These are phyloP conservation scores for Leccinum ponderosum DNA, from an alignment of 1,284 basidiomycete genomes.

Conservation along the genomic window DNA sequence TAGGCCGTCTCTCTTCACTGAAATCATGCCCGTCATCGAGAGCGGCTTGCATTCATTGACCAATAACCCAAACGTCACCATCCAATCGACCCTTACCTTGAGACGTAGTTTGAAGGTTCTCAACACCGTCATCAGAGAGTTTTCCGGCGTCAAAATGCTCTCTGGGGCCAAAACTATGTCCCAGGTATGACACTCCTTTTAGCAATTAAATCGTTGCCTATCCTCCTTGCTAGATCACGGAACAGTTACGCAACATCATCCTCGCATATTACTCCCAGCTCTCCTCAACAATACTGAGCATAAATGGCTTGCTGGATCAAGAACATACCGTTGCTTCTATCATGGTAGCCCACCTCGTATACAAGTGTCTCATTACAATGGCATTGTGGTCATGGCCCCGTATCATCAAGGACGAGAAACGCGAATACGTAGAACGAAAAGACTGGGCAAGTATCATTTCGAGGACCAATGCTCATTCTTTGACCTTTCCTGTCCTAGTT, in stretches of 20 bases:
- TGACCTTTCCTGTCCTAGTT: constrained; percentile 42
- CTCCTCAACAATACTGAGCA: constrained; percentile 45
- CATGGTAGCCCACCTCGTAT: constrained; percentile 62
- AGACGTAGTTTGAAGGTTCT: constrained; percentile 62
- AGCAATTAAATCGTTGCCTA: constrained; percentile 3
- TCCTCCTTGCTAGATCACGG: constrained; percentile 48
- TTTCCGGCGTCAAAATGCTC: constrained; percentile 65
- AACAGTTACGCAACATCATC: constrained; percentile 51
- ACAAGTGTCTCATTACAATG: constrained; percentile 69
- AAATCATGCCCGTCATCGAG: constrained; percentile 58
- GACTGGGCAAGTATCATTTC: constrained; percentile 51
- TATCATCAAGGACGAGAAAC: constrained; percentile 42
- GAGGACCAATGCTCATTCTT: background rate
- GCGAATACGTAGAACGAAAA: constrained; percentile 44
- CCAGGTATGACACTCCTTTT: constrained; percentile 39
- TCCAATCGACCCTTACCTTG: constrained; percentile 51
- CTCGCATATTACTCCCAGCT: constrained; percentile 58
- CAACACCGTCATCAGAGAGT: constrained; percentile 67
- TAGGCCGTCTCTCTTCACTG: constrained; percentile 64
- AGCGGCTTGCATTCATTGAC: constrained; percentile 51
- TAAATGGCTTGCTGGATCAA: constrained; percentile 40
- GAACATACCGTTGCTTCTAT: constrained; percentile 51
- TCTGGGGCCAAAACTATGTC: constrained; percentile 65
- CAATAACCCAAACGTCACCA: constrained; percentile 40
- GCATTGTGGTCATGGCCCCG: constrained; percentile 71